Base-by-base conservation (phyloP, 805 yeast genomes). In the Starmerella khaoyaiensis region DNA sequence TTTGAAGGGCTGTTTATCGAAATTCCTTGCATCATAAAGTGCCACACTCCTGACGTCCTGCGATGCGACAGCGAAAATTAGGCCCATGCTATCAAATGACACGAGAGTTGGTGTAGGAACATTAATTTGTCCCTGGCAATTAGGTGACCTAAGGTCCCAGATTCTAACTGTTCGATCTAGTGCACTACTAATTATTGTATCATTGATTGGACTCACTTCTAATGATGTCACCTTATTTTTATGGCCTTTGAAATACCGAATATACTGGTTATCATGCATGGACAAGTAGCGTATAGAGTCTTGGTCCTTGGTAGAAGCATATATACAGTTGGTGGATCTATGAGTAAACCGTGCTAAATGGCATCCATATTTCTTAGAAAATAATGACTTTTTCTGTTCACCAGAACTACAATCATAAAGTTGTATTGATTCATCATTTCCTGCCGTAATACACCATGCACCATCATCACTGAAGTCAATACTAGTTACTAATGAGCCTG, bases 311-410 rank as follows among this genome's bases (percentile, higher is more conserved):
- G 97, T 83, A 4, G 94, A 79, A 1, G 93, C 84, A 54, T 79
- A 81, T 12, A 87, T 64, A 51, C 90, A 77, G 49, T 76, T 74
- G 39, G 70, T 66, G 31, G 74, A 75, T 29, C 70, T 67, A 51
- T 79, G 93, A 1, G 94, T 75, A 56, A 90, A 90, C 31, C 74
- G 66, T 2, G 94, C 95, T 26, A 81, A 59, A 52, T 82, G 84
- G 40, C 84, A 80, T 1, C 98, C 98, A 50, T 90, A 90, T 54
- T 90, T 90, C 60, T 84, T 86, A 21, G 90, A 76, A 41, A 72
- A 76, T 7, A 81, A 68, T 4, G 83, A 72, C 49, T 76, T 79
- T 30, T 41, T 45, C 39, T 54, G 58, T n/a, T 51, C 64, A 5
- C 95, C 96, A 2, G 55, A 40, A 42, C 68, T 67, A n/a, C 69